phyloP scores from a whole-genome alignment of 257 asterid species.

The Lycium ferocissimum region DNA sequence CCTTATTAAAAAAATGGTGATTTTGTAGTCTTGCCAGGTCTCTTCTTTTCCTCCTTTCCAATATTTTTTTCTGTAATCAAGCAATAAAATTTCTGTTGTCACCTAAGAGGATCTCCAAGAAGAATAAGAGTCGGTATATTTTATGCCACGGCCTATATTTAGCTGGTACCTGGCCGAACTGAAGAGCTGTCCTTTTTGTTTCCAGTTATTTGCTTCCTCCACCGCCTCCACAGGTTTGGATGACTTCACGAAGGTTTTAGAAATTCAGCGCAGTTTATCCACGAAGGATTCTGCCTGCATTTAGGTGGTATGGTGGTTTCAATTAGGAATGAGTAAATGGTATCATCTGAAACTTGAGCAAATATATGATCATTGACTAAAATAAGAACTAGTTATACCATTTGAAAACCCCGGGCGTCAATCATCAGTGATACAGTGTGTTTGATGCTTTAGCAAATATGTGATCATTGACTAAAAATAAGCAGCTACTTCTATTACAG shows the following conservation, averaged over 20 bases:
- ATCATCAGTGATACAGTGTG: neutral
- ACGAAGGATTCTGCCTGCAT: neutral
- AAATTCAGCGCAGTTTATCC: neutral
- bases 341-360: neutral
- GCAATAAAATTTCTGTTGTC: neutral
- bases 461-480: neutral
- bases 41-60: neutral
- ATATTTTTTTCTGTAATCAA: neutral
- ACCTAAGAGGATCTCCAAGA: neutral
- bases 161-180: neutral
- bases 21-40: neutral
- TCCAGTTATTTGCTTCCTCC: neutral
- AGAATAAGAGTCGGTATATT: neutral
- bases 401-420: neutral
- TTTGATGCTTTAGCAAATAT: neutral
- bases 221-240: neutral
- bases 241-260: neutral
- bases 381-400: neutral
- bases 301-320: neutral
- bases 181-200: neutral
- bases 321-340: neutral
- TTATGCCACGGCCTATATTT: neutral
- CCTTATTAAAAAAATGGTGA: neutral
- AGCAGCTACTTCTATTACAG: neutral
- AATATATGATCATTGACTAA: neutral